phyloP scores from a whole-genome alignment of 2,329 filamentous ascomycete species.

The Akanthomyces muscarius region DNA sequence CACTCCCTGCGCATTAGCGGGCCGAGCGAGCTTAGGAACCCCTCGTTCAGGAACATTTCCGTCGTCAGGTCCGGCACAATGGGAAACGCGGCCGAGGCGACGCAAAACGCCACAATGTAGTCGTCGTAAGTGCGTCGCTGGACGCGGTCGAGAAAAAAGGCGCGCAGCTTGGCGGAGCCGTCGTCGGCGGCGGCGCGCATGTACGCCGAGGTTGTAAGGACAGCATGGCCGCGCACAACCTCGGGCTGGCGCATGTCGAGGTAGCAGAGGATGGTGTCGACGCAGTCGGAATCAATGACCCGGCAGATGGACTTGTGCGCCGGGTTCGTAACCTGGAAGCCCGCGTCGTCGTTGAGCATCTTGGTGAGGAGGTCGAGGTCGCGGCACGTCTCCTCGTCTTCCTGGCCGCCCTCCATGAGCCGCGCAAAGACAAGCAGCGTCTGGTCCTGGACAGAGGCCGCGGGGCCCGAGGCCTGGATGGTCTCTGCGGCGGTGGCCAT shows the following conservation, averaged over 20 bases:
- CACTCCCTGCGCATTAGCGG: constrained; percentile 73
- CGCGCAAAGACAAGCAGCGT: constrained; percentile 78
- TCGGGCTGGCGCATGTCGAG: constrained; percentile 78
- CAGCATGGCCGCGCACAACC: constrained; percentile 74
- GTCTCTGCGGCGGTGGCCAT: constrained; percentile 36
- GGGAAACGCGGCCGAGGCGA: constrained; percentile 84
- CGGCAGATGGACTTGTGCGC: constrained; percentile 47
- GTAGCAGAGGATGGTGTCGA: constrained; percentile 82
- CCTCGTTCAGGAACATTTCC: constrained; percentile 79
- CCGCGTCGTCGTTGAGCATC: constrained; percentile 53
- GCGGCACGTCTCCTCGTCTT: constrained; percentile 66
- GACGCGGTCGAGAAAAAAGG: constrained; percentile 71
- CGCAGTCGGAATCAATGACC: constrained; percentile 67
- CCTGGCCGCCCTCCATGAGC: constrained; percentile 85
- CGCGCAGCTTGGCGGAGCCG: constrained; percentile 65
- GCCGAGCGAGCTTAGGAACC: constrained; percentile 74
- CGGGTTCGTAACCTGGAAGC: constrained; percentile 40
- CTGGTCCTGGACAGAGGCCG: constrained; percentile 52
- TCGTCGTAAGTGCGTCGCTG: constrained; percentile 77
- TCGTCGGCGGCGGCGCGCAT: constrained; percentile 71
- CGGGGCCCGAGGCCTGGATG: constrained; percentile 27
- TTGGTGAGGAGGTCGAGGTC: constrained; percentile 57
- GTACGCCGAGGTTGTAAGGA: constrained; percentile 76
- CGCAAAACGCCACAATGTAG: constrained; percentile 86
- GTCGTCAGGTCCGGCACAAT: constrained; percentile 72